Conservation (phyloP, 345 rosid genomes). For the Hibiscus tridactylites region DNA sequence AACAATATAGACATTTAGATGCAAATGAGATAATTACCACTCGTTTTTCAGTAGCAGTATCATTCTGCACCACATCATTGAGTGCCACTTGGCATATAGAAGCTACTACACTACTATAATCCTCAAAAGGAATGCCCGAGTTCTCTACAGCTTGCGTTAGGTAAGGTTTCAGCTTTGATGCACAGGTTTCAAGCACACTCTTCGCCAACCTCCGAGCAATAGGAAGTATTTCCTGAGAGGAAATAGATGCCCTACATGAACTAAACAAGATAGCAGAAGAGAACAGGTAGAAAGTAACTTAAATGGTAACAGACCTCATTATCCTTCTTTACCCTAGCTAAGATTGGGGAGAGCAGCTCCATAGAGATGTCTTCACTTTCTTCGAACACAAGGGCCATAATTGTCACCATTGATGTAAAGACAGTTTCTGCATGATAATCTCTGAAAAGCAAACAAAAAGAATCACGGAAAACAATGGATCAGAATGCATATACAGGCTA, state of each 20-base stretch:
- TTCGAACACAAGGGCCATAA: constrained; percentile 81
- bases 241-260: constrained; percentile 6
- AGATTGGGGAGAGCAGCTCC: constrained; percentile 66
- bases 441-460: constrained; percentile 33
- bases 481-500: neutral
- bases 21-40: constrained; percentile 35
- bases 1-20: neutral
- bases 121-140: constrained; percentile 41
- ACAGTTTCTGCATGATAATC: constrained; percentile 69
- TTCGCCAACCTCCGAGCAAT: constrained; percentile 61
- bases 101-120: constrained; percentile 54
- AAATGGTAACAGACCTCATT: constrained; percentile 46
- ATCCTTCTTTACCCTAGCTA: constrained; percentile 50
- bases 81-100: constrained; percentile 57
- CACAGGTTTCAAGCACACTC: constrained; percentile 59
- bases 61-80: constrained; percentile 33
- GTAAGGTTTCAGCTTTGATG: constrained; percentile 64
- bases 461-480: neutral
- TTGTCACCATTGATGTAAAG: constrained; percentile 75
- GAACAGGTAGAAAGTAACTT: neutral
- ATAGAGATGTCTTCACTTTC: constrained; percentile 86
- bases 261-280: constrained; percentile 5
- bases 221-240: constrained; percentile 52
- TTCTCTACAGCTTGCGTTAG: constrained; percentile 50
- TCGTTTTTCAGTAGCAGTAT: constrained; percentile 31